Base-by-base conservation (phyloP, 2,329 filamentous ascomycete species). In the Alternaria dauci region DNA sequence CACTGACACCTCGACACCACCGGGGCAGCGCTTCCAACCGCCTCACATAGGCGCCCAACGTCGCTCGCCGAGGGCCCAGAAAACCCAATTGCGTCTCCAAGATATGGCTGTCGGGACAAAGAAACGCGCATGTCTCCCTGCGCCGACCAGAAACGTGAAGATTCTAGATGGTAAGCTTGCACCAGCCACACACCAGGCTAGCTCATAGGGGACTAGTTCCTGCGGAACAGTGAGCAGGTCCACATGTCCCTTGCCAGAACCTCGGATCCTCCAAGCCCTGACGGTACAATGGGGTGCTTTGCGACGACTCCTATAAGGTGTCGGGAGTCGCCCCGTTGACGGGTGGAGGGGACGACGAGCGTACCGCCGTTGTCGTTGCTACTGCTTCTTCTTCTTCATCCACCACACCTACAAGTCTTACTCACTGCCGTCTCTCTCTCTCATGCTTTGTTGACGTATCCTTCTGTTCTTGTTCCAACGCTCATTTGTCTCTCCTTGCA, bases 301-400 rank as follows among this genome's bases (percentile, higher is more conserved):
- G 46, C 39, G 46, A 50, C 46, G 46, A 38, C 46, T 50, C 46
- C 46, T 50, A 50, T 50, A 50, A 50, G 46, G 46, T 23, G 46
- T 38, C 46, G 28, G 30, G 32, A 36, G 46, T 50, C 46, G 46
- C 46, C 46, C 46, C 46, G 18, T n/a, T 36, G 46, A 50, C 18
- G 20, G 32, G 18, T 23, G 14, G 46, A 50, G 32, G 46, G 32
- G 32, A 38, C 32, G 46, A 50, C 46, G 46, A 50, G 46, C 46
- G 30, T 50, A 50, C 32, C 8, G 46, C 32, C 46, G 46, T 38
- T 38, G 46, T n/a, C 46, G 30, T 50, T 50, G 46, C 46, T 32
- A 20, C 46, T 25, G 20, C 20, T 23, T 23, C 20, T 23, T 23
- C 20, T 23, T 50, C 32, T 38, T 36, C 46, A 38, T 20, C 46